These are phyloP conservation scores for Cajanus cajan DNA, from an alignment of 306 rosid genomes.

Conservation along the genomic window DNA sequence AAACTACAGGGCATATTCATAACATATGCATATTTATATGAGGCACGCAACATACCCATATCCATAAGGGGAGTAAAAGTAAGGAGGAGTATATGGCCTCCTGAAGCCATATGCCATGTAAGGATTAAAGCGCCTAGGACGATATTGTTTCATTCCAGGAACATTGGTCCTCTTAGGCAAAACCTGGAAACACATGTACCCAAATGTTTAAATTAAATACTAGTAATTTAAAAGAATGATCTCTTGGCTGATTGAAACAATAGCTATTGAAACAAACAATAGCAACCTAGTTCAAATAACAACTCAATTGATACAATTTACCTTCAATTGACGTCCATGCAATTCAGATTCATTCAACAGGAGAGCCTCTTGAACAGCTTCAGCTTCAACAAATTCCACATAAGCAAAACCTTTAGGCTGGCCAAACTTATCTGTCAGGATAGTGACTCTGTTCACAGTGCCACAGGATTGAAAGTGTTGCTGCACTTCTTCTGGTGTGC, in stretches of 20 bases:
- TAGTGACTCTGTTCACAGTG: conserved; percentile 88
- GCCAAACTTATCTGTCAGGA: conserved; percentile 85
- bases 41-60: conserved; percentile 68
- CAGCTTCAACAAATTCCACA: conserved; percentile 85
- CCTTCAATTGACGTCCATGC: conserved; percentile 95
- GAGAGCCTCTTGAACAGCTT: conserved; percentile 91
- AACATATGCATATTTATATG: neutral
- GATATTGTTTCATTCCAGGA: conserved; percentile 94
- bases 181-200: conserved; percentile 52
- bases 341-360: conserved; percentile 77
- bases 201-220: conserved; percentile 26
- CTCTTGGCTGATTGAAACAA: conserved; percentile 15
- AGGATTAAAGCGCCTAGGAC: conserved; percentile 75
- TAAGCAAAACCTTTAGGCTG: conserved; percentile 97
- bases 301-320: conserved; percentile 8
- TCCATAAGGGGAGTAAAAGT: conserved; percentile 77
- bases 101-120: conserved; percentile 67
- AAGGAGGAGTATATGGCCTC: conserved; percentile 84
- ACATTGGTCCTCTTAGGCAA: conserved; percentile 90
- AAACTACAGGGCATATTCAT: neutral
- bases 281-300: neutral
- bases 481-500: conserved; percentile 99
- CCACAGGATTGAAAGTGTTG: conserved; percentile 96
- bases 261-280: neutral
- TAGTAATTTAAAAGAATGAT: neutral